Conservation (phyloP, 2,329 filamentous ascomycete species). For the Cercospora berteroae region DNA sequence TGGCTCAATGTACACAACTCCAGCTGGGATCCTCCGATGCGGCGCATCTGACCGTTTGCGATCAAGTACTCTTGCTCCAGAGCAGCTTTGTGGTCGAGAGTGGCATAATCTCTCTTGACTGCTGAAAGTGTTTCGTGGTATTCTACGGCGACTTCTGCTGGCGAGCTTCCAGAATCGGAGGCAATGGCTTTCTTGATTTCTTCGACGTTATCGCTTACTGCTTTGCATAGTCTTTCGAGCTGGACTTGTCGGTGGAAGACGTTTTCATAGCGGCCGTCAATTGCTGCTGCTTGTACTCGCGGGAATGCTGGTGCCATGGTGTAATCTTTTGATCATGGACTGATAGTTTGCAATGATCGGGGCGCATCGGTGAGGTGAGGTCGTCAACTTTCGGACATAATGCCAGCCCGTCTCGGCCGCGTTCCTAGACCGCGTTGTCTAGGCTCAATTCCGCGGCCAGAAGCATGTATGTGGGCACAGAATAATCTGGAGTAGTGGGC, state of each 20-base stretch:
- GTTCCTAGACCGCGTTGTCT: neutral
- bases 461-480: conserved; percentile 1
- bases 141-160: conserved; percentile 44
- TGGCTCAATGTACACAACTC: conserved; percentile 52
- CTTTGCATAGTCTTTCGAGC: conserved; percentile 45
- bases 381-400: neutral
- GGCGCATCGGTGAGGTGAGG: neutral
- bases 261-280: conserved; percentile 48
- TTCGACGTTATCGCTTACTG: conserved; percentile 38
- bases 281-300: conserved; percentile 43
- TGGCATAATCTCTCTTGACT: conserved; percentile 42
- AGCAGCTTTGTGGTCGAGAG: conserved; percentile 42
- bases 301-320: conserved; percentile 33
- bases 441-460: neutral
- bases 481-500: neutral
- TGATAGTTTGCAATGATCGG: neutral
- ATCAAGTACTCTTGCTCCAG: conserved; percentile 46
- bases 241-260: conserved; percentile 49
- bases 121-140: conserved; percentile 43
- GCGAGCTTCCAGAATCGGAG: conserved; percentile 40
- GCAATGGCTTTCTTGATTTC: conserved; percentile 44
- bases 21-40: conserved; percentile 38
- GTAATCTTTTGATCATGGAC: neutral
- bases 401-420: neutral
- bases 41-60: conserved; percentile 42